These are phyloP conservation scores for Neofusicoccum kwambonambiense DNA, from an alignment of 2,329 filamentous ascomycete genomes.

Conservation along the genomic window DNA sequence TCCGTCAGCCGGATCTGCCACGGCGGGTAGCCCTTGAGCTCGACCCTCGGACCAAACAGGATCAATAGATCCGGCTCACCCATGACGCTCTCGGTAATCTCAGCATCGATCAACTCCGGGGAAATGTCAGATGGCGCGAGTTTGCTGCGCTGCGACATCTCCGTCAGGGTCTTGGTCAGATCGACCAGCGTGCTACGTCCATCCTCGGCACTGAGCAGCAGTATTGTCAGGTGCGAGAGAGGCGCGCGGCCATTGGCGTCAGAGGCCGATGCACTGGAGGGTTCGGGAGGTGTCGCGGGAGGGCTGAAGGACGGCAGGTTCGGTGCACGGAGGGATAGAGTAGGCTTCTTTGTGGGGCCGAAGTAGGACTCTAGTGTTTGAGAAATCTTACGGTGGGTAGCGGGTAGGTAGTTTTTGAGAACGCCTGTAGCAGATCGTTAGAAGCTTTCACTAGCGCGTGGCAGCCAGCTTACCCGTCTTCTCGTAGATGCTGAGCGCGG, in stretches of 20 bases:
- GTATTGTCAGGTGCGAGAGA: conserved; percentile 55
- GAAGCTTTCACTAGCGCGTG: background rate
- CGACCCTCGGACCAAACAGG: conserved; percentile 79
- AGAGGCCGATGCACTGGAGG: conserved; percentile 39
- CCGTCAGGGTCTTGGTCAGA: conserved; percentile 86
- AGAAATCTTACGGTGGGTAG: conserved; percentile 75
- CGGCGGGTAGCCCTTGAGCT: conserved; percentile 87
- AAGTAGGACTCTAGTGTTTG: conserved; percentile 86
- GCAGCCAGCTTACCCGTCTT: conserved; percentile 66
- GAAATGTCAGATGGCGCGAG: conserved; percentile 79
- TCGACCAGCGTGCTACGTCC: conserved; percentile 93
- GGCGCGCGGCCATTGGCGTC: conserved; percentile 26
- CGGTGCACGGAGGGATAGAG: conserved; percentile 70
- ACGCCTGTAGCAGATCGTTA: conserved; percentile 58
- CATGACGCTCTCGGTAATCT: conserved; percentile 76
- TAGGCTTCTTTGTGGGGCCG: conserved; percentile 64
- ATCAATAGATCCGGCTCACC: conserved; percentile 86
- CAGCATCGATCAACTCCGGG: conserved; percentile 81
- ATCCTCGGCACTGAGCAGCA: conserved; percentile 84
- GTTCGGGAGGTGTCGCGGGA: conserved; percentile 40
- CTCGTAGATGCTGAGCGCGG: conserved; percentile 87
- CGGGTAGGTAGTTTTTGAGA: conserved; percentile 85
- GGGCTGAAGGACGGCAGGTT: conserved; percentile 62
- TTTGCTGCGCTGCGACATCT: conserved; percentile 92
- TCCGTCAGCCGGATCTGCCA: conserved; percentile 96